phyloP scores from a whole-genome alignment of 768 basidiomycete genomes.

The Lyophyllum decastes region DNA sequence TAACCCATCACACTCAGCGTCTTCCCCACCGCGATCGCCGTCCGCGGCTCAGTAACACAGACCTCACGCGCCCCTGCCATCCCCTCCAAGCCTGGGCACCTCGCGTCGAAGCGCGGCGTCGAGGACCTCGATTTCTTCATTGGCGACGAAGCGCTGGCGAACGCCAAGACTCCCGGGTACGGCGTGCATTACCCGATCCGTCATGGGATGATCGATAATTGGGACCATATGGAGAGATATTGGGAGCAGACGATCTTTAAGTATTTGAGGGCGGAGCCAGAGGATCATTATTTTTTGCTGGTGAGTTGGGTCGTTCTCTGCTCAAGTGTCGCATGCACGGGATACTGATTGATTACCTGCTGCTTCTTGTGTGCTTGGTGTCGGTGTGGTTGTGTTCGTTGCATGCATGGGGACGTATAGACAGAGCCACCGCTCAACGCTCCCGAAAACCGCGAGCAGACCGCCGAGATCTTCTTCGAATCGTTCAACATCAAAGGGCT shows the following conservation, averaged over 20 bases:
- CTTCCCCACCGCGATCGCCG: slow-evolving; percentile 98
- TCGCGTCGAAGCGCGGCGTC: slow-evolving; percentile 95
- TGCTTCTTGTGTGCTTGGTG: no score
- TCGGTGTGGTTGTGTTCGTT: no score
- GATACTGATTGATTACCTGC: no score
- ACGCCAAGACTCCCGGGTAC: slow-evolving; percentile 93
- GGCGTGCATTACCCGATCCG: slow-evolving; percentile 95
- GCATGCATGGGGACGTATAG: slow-evolving; percentile 37
- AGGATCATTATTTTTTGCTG: slow-evolving; percentile 97
- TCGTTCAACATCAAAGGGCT: slow-evolving; percentile 99
- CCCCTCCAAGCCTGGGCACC: slow-evolving; percentile 84
- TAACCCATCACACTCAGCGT: slow-evolving; percentile 51
- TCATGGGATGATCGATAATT: slow-evolving; percentile 97
- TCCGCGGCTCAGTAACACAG: slow-evolving; percentile 70
- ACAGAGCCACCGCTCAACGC: slow-evolving; percentile 99
- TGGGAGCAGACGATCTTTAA: slow-evolving; percentile 99
- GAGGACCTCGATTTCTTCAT: slow-evolving; percentile 99
- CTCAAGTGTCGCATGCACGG: no score
- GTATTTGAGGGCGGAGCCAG: slow-evolving; percentile 96
- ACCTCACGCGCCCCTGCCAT: slow-evolving; percentile 65
- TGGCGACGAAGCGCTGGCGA: slow-evolving; percentile 96
- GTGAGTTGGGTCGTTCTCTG: slow-evolving; percentile 48
- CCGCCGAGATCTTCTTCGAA: slow-evolving; percentile 99
- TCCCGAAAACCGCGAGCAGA: slow-evolving; percentile 98
- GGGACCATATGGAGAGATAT: slow-evolving; percentile 98